Base-by-base conservation (phyloP, 2,329 filamentous ascomycete species). In the Fusarium equiseti region DNA sequence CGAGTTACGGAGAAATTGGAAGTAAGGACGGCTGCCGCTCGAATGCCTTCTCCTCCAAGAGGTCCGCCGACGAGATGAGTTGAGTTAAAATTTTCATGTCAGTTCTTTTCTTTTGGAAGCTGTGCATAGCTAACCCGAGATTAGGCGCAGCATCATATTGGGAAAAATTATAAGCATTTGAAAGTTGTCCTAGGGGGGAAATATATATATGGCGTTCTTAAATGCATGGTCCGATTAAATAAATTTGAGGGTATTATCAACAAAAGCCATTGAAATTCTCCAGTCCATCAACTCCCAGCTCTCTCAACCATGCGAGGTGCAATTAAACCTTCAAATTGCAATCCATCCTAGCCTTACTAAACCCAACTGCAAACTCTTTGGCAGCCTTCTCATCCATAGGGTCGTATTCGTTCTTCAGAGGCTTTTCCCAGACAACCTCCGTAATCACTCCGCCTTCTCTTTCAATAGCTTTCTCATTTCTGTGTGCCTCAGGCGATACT, bases 401-500 rank as follows among this genome's bases (percentile, higher is more conserved):
- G 10, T 55, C 55, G 20, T 43, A 45, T 3, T 56, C 50, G 10
- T 26, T 32, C 9, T 68, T 46, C 3, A 24, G 18, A 3, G 53
- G 44, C n/a, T 51, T 52, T 4, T 69, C 54, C 50, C 55, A 71
- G 8, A 48, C 18, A 12, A 71, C 54, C 15, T 59, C 64, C 24
- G 51, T 31, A 10, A 71, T 56, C 12, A 68, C 63, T 20, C 63
- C 68, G 3, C 68, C 68, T 27, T 71, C 35, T 12, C 63, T 45
- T 2, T 46, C 52, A 8, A 51, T 38, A 12, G 31, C 20, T 6
- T 51, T 52, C 3, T 44, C 45, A 7, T 53, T 57, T 5, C 18
- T 49, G 29, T 40, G 15, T 11, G 54, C 45, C 6, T 67, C 51
- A 1, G 46, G 29, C 8, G 43, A 22, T 1, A 69, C 54, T 10